A percentile compares a stretch with the other conserved stretches of the same genome.
phyloP scores from a whole-genome alignment of 2,329 filamentous ascomycete genomes.

The Fusarium aywerte region DNA sequence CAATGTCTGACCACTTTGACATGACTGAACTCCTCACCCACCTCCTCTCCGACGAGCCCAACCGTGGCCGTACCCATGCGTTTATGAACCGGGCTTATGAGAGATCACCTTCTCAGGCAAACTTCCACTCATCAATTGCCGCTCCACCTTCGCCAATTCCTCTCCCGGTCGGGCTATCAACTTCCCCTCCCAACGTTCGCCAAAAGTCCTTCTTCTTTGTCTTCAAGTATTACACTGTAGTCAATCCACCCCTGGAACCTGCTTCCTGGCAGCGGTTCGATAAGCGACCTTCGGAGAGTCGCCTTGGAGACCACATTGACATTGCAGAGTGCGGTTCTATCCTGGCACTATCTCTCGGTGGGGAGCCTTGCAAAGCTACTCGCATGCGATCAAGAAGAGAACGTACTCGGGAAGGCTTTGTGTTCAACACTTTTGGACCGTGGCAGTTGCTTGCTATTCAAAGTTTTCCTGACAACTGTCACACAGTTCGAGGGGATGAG shows the following conservation, averaged over 20 bases:
- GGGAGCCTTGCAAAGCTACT: slow-evolving; percentile 61
- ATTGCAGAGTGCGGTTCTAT: slow-evolving; percentile 69
- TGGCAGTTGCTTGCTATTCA: slow-evolving; percentile 70
- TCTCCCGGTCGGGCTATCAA: slow-evolving; percentile 11
- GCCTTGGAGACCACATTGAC: slow-evolving; percentile 63
- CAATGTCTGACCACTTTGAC: slow-evolving; percentile 67
- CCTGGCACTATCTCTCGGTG: slow-evolving; percentile 67
- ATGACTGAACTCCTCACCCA: slow-evolving; percentile 69
- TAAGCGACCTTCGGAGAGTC: slow-evolving; percentile 53
- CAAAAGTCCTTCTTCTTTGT: slow-evolving; percentile 70
- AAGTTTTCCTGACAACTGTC: slow-evolving; percentile 68
- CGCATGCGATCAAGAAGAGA: slow-evolving; percentile 61
- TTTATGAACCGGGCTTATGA: slow-evolving; percentile 63
- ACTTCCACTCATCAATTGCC: slow-evolving; percentile 23
- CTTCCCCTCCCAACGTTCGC: slow-evolving; percentile 52
- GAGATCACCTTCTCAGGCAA: slow-evolving; percentile 27
- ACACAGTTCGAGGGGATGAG: slow-evolving; percentile 66
- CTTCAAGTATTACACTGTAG: slow-evolving; percentile 73
- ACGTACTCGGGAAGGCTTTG: slow-evolving; percentile 60
- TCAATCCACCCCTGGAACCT: slow-evolving; percentile 65
- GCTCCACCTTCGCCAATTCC: slow-evolving; percentile 26
- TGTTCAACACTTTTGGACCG: slow-evolving; percentile 68
- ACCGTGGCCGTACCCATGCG: slow-evolving; percentile 58
- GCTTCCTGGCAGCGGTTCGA: slow-evolving; percentile 70
- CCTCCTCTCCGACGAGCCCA: slow-evolving; percentile 60